These are phyloP conservation scores for Graphilbum ipis-grandicollis DNA, from an alignment of 2,329 filamentous ascomycete species.

Conservation along the genomic window DNA sequence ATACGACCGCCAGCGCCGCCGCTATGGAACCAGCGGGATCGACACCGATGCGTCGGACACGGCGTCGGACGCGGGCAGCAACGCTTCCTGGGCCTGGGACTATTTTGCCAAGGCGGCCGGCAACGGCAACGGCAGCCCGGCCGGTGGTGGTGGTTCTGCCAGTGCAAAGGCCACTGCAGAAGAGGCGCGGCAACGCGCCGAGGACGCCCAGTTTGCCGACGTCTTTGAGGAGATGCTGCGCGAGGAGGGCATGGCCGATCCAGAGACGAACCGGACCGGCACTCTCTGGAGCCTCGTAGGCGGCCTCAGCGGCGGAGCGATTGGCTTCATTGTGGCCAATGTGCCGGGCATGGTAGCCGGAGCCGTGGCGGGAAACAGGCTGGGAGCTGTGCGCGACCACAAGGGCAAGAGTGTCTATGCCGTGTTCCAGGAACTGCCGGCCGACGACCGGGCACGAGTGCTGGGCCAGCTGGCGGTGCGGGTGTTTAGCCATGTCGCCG, in stretches of 20 bases:
- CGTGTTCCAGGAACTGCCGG: conserved; percentile 79
- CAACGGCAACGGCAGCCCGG: conserved; percentile 18
- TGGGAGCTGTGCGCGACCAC: conserved; percentile 79
- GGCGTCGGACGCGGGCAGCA: conserved; percentile 21
- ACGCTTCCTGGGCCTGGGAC: conserved; percentile 55
- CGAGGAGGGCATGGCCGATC: conserved; percentile 68
- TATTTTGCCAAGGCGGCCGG: conserved; percentile 27
- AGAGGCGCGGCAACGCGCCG: conserved; percentile 33
- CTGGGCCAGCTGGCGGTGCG: conserved; percentile 72
- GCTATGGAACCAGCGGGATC: conserved; percentile 27
- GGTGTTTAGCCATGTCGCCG: conserved; percentile 67
- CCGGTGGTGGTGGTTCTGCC: too few relatives aligned
- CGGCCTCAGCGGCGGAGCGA: conserved; percentile 67
- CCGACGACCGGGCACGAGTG: conserved; percentile 62
- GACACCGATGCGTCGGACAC: conserved; percentile 11
- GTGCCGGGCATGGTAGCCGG: conserved; percentile 78
- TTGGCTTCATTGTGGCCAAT: conserved; percentile 93
- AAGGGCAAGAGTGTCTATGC: conserved; percentile 90
- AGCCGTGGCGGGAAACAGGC: conserved; percentile 75
- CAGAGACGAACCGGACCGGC: conserved; percentile 35
- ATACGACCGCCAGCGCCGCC: conserved; percentile 59
- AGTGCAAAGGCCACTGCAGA: conserved; percentile 9
- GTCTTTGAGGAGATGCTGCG: conserved; percentile 83
- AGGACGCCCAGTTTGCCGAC: conserved; percentile 71
- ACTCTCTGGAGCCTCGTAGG: conserved; percentile 81